phyloP scores from a whole-genome alignment of 2,329 filamentous ascomycete genomes.

The Xylaria sp. region DNA sequence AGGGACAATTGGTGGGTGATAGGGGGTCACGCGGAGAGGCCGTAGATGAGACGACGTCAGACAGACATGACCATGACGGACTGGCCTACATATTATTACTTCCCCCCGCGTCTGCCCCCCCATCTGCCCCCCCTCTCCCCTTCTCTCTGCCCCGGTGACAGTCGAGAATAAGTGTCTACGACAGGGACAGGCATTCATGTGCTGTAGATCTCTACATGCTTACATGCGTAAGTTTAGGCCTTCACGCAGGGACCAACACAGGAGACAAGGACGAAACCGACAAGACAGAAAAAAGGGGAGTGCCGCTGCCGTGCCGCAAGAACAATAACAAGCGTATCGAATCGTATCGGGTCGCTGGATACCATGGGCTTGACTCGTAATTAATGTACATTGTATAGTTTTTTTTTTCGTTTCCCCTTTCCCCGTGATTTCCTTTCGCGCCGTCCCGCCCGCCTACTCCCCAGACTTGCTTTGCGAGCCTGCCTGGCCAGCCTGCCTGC shows the following conservation, averaged over 20 bases:
- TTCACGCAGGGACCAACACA: slow-evolving; percentile 22
- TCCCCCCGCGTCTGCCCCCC: not conserved
- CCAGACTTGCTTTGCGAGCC: not conserved
- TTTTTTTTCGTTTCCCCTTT: not conserved
- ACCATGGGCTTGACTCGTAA: slow-evolving; percentile 19
- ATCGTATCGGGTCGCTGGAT: slow-evolving; percentile 14
- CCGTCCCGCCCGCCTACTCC: not conserved
- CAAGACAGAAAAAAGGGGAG: slow-evolving; percentile 1
- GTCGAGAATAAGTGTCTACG: slow-evolving; percentile 18
- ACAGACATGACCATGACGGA: not conserved
- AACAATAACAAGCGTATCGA: slow-evolving; percentile 9
- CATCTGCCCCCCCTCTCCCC: not conserved
- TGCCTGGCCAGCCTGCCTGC: not conserved
- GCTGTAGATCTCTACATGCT: slow-evolving; percentile 31
- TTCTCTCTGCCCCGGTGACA: not conserved
- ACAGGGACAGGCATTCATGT: slow-evolving; percentile 20
- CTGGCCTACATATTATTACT: not conserved
- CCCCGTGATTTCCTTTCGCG: not conserved
- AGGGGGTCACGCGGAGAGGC: slow-evolving; percentile 52
- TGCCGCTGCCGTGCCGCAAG: slow-evolving; percentile 2
- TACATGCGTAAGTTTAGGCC: slow-evolving; percentile 32
- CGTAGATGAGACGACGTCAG: slow-evolving; percentile 25
- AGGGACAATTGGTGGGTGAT: slow-evolving; percentile 99
- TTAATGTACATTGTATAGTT: slow-evolving; percentile 32
- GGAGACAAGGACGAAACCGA: not conserved